Percentiles rank a stretch among this genome's conserved stretches.
Evolutionary conservation across 2,329 filamentous ascomycete species (phyloP).

Genomic region (Colletotrichum tropicicola): DNA sequence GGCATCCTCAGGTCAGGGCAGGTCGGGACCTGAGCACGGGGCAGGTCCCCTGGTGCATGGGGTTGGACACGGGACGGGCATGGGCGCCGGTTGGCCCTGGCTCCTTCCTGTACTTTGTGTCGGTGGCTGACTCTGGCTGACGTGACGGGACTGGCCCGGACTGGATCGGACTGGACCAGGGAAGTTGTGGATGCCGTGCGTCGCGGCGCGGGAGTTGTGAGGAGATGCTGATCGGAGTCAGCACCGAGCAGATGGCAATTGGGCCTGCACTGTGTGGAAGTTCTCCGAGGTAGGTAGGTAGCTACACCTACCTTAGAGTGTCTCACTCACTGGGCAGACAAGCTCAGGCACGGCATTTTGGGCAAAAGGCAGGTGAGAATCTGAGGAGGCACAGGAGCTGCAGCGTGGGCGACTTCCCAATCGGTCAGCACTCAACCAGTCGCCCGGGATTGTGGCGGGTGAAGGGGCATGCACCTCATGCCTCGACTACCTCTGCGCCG

Average conservation of each 20-base stretch:
- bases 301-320: too few species aligned
- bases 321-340: too few species aligned
- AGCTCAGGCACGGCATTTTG: too few species aligned
- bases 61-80: not conserved
- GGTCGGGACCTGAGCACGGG: too few species aligned
- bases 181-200: not conserved
- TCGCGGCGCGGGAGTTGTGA: not conserved
- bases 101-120: not conserved
- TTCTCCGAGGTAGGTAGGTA: not conserved
- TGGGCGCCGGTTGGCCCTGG: not conserved
- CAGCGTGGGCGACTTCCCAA: not conserved
- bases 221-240: constrained; percentile 8
- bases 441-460: constrained; percentile 9
- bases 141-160: not conserved
- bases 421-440: not conserved
- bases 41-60: not conserved
- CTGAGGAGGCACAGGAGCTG: not conserved
- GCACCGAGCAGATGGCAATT: constrained; percentile 3
- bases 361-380: not conserved
- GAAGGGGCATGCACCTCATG: not conserved
- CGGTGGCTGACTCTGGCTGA: not conserved
- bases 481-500: not conserved
- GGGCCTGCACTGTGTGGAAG: not conserved
- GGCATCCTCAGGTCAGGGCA: too few species aligned
- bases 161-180: not conserved